Evolutionary conservation across 208 protist genomes (phyloP).

Genomic region (Leishmania guyanensis): DNA sequence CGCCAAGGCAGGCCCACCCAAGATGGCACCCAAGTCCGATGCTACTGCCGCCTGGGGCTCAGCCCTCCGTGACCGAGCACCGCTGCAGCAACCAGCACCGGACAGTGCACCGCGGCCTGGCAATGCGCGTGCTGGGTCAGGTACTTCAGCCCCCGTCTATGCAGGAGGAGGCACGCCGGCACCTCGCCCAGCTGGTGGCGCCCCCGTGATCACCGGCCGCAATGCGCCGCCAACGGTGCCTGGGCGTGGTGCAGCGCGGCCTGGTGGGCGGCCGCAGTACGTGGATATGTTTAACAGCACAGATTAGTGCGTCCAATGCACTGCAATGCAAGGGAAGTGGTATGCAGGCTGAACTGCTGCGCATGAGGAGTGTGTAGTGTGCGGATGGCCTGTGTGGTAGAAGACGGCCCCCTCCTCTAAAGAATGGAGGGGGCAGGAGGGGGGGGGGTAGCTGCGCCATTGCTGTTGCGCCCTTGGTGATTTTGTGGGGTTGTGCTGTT

Average conservation of each 20-base stretch:
- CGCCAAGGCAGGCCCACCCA: conserved; percentile 69
- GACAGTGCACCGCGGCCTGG: neutral
- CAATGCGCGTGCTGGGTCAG: conserved; percentile 1
- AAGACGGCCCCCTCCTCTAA: neutral
- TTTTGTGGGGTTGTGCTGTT: neutral
- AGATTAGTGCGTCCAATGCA: neutral
- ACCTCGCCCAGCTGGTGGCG: neutral
- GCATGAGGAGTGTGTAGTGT: neutral
- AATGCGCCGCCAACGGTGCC: conserved; percentile 26
- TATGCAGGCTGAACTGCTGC: neutral
- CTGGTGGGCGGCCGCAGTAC: conserved; percentile 55
- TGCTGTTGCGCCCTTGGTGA: neutral
- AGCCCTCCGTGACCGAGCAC: neutral
- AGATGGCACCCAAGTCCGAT: conserved; percentile 32
- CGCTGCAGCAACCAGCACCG: neutral
- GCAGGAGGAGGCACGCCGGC: conserved; percentile 3
- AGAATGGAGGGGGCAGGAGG: too few species aligned
- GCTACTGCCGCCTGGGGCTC: neutral
- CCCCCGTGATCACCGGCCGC: conserved; percentile 1
- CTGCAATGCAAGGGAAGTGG: neutral
- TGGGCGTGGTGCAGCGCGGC: conserved; percentile 20
- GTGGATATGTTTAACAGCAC: conserved; percentile 82
- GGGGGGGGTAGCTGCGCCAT: neutral
- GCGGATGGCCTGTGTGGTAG: neutral
- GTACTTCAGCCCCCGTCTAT: neutral